Percentiles rank a stretch among this genome's conserved stretches.
Evolutionary conservation across 495 filamentous ascomycete species (phyloP).

Genomic region (Penicillium manginii): DNA sequence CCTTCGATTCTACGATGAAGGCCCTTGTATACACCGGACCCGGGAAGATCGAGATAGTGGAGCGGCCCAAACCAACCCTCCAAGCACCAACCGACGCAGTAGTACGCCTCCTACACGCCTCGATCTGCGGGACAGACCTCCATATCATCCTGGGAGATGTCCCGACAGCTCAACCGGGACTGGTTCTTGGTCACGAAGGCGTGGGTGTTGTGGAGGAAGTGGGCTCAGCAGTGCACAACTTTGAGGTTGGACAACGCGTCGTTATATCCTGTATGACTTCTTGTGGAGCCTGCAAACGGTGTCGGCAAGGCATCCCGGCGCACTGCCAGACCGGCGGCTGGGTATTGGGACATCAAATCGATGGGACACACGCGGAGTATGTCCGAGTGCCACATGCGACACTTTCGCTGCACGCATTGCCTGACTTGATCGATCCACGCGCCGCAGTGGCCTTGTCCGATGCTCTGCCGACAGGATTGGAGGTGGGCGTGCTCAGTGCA

Average conservation of each 20-base stretch:
- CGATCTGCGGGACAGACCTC: slow-evolving; percentile 81
- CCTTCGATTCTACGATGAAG: slow-evolving; percentile 38
- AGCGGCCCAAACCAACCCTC: slow-evolving; percentile 66
- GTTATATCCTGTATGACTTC: slow-evolving; percentile 46
- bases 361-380: slow-evolving; percentile 57
- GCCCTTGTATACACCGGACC: slow-evolving; percentile 41
- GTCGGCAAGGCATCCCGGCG: slow-evolving; percentile 37
- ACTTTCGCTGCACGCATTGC: slow-evolving; percentile 42
- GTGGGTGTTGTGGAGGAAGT: slow-evolving; percentile 76
- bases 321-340: slow-evolving; percentile 48
- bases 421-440: slow-evolving; percentile 37
- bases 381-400: slow-evolving; percentile 51
- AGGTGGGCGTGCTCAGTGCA: slow-evolving; percentile 52
- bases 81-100: slow-evolving; percentile 76
- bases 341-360: slow-evolving; percentile 44
- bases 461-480: slow-evolving; percentile 53
- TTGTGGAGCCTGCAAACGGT: slow-evolving; percentile 46
- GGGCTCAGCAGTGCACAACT: slow-evolving; percentile 58
- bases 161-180: slow-evolving; percentile 69
- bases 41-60: slow-evolving; percentile 37
- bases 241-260: slow-evolving; percentile 46
- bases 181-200: slow-evolving; percentile 85
- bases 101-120: slow-evolving; percentile 73
- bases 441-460: slow-evolving; percentile 49
- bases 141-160: slow-evolving; percentile 74